Base-by-base conservation (phyloP, 805 yeast species). In the Ogataea degrootiae region DNA sequence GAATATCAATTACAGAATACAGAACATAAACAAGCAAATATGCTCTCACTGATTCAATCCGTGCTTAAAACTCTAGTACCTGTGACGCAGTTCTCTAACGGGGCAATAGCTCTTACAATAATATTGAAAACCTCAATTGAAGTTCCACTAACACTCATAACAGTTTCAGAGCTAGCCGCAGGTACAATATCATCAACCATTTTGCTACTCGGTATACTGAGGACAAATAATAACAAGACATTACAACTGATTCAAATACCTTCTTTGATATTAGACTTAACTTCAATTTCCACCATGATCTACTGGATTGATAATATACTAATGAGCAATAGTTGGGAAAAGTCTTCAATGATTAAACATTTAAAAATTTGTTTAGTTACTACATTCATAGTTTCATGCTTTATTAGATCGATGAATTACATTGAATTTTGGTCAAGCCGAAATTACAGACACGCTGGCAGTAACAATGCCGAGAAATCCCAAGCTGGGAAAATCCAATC, bases 221-320 rank as follows among this genome's bases (percentile, higher is more conserved):
- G 8, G 8, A 21, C 6, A 26, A 22, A 4, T 17, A 34, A 35
- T 15, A 12, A 21, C 5, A 21, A 6, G 12, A 14, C 5, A n/a
- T 2, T 2, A 14, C 7, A 17, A 37, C 9, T 38, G 34, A 16
- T 36, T 17, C 44, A 41, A 16, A 17, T 33, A 16, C 15, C 26
- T 9, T 16, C 42, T n/a, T 17, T 44, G 47, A 19, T 46, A 26
- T 15, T 39, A n/a, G 42, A 43, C 21, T 15, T 48, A 7, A 33
- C 29, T n/a, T 45, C 57, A 5, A 42, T 53, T 11, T 48, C 51
- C 2, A 39, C 44, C 7, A 41, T 49, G 8, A 37, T 54, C 14
- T 53, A 53, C 42, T 55, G 59, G 59, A 35, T 55, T 15, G 50
- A 51, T 15, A 17, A 33, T 8, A 31, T 21, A 6, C 26, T 48